Base-by-base conservation (phyloP, 495 filamentous ascomycete genomes). In the Bacidia gigantensis region DNA sequence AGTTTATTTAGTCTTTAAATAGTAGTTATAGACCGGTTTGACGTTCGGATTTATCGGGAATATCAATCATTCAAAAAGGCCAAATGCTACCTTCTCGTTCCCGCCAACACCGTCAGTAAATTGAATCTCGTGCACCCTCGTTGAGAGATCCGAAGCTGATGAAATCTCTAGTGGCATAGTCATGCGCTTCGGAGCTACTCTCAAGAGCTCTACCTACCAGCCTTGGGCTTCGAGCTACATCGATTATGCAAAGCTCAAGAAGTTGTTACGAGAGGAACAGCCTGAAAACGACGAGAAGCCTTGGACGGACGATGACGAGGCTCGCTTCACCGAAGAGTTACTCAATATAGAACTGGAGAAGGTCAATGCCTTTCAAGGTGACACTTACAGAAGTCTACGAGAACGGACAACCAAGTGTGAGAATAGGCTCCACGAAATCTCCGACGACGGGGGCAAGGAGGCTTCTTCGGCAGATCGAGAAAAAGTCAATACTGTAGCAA, bases 261-360 rank as follows among this genome's bases (percentile, higher is more conserved):
- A 75, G 51, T 77, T 98, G 38, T 69, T 98, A 40, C 80, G 86
- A 25, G 92, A 98, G 59, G 79, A 83, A 52, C 69, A 72, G 52
- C 52, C 59, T 11, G 72, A 77, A n/a, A 74, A 76, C 12, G 76
- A 78, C 5, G 65, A 69, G 32, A 60, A 68, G 41, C 62, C 70
- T 32, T 98, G 92, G 92, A 97, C 93, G 29, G 88, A 95, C 54
- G 81, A 88, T n/a, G 92, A 98, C 67, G 92, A 97, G 71, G 83
- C 83, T 54, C 73, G 73, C 11, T 98, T 98, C 66, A 89, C 93
- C 58, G 89, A 95, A 61, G 92, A 96, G 72, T 69, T 96, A 49
- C 74, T 95, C 61, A 98, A 95, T 65, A 80, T 83, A 3, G 87
- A 98, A 69, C 73, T 98, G 61, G 89, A 97, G 59, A 97, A 97